These are phyloP conservation scores for Elaeis guineensis DNA, from an alignment of 176 grass and related monocot genomes.

Conservation along the genomic window DNA sequence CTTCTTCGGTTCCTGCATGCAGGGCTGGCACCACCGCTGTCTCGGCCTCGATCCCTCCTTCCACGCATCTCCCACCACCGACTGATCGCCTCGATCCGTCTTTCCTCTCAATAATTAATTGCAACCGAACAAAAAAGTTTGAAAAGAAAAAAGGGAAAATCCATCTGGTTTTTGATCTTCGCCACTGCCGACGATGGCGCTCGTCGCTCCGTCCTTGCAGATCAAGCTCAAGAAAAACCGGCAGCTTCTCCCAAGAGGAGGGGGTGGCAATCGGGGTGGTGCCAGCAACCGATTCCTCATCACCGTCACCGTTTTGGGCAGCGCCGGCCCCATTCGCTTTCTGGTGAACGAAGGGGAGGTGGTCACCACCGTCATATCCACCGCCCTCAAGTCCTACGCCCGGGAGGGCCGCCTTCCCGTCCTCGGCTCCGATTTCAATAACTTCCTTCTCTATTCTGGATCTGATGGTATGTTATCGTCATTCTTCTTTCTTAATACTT, in stretches of 20 bases:
- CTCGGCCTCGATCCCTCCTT: conserved; percentile 51
- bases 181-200: background rate
- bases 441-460: conserved; percentile 57
- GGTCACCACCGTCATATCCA: conserved; percentile 28
- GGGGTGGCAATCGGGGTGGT: background rate
- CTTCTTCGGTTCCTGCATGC: conserved; percentile 49
- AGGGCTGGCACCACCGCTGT: conserved; percentile 87
- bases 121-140: too few relatives aligned
- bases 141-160: too few relatives aligned
- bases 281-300: conserved; percentile 38
- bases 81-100: background rate
- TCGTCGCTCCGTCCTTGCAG: conserved; percentile 13
- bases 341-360: conserved; percentile 54
- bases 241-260: conserved; percentile 13
- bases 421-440: conserved; percentile 35
- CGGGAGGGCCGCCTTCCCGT: conserved; percentile 59
- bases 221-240: conserved; percentile 35
- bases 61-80: background rate
- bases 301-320: conserved; percentile 65
- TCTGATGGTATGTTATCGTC: conserved; percentile 40
- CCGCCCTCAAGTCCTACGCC: conserved; percentile 46
- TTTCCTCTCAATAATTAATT: background rate
- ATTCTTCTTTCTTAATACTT: too few relatives aligned
- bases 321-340: conserved; percentile 64
- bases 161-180: background rate